These are phyloP conservation scores for Protomyces arabidopsidicola DNA, from an alignment of 1,139 yeast species.

Conservation along the genomic window DNA sequence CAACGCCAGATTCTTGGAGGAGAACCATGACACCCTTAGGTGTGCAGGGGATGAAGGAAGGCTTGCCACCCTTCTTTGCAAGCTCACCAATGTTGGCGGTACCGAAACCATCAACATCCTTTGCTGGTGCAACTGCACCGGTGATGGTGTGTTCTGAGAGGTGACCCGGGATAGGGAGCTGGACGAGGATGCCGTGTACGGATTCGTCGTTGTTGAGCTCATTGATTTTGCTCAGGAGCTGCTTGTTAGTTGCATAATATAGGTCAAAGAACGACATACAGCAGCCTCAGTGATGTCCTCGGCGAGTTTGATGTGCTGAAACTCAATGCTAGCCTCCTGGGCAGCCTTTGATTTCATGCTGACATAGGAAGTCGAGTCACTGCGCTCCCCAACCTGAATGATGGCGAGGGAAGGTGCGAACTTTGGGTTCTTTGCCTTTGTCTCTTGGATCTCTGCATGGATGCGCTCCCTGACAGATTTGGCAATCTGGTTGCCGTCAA, in stretches of 20 bases:
- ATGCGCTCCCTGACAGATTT: conserved; percentile 32
- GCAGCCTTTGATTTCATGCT: conserved; percentile 94
- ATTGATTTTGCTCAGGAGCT: conserved; percentile 56
- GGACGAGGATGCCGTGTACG: conserved; percentile 87
- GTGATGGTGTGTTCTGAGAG: conserved; percentile 76
- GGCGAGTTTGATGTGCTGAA: conserved; percentile 63
- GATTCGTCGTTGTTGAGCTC: conserved; percentile 59
- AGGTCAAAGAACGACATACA: conserved; percentile 27
- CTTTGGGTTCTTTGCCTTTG: conserved; percentile 27
- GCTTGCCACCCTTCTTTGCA: conserved; percentile 81
- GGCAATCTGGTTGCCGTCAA: conserved; percentile 27
- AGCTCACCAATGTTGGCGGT: conserved; percentile 87
- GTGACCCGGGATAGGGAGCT: conserved; percentile 81
- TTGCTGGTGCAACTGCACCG: conserved; percentile 64
- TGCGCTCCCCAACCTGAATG: conserved; percentile 84
- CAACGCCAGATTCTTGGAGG: conserved; percentile 58
- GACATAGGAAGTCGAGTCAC: conserved; percentile 91
- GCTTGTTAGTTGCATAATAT: conserved; percentile 34
- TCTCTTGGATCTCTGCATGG: conserved; percentile 29
- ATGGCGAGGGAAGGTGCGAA: conserved; percentile 78
- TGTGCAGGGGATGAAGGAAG: conserved; percentile 87
- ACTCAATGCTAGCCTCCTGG: conserved; percentile 53
- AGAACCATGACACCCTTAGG: conserved; percentile 90
- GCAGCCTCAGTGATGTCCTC: conserved; percentile 47
- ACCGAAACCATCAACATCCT: conserved; percentile 97